Evolutionary conservation across 129 eudicot genomes (phyloP).

Genomic region (Pulicaria dysenterica): DNA sequence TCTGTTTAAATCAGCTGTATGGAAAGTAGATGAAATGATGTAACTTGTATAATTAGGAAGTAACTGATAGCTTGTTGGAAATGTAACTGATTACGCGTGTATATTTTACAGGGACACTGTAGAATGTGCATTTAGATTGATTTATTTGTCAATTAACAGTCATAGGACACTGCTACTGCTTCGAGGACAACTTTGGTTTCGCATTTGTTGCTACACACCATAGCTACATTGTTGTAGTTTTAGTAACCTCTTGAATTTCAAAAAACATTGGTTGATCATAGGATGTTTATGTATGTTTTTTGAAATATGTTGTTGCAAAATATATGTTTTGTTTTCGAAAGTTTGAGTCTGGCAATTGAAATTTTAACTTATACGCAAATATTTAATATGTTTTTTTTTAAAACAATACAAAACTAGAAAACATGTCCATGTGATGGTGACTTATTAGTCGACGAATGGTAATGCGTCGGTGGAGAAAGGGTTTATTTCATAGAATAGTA

Average conservation of each 20-base stretch:
- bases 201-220: background rate
- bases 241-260: too few relatives aligned
- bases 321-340: background rate
- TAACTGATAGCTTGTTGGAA: too few relatives aligned
- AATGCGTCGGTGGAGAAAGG: too few relatives aligned
- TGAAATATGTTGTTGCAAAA: slow-evolving; percentile 12
- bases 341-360: background rate
- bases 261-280: slow-evolving; percentile 2
- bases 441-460: too few relatives aligned
- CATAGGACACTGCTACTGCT: background rate
- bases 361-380: background rate
- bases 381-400: background rate
- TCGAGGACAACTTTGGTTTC: slow-evolving; percentile 8
- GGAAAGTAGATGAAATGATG: too few relatives aligned
- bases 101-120: slow-evolving; percentile 28
- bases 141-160: slow-evolving; percentile 16
- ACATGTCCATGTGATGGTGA: too few relatives aligned
- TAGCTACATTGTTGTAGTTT: background rate
- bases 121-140: background rate
- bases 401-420: too few relatives aligned
- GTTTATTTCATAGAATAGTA: too few relatives aligned
- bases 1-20: background rate
- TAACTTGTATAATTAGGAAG: too few relatives aligned
- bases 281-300: slow-evolving; percentile 22
- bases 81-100: background rate